Base-by-base conservation (phyloP, 108 stramenopile species). In the Skeletonema potamos region DNA sequence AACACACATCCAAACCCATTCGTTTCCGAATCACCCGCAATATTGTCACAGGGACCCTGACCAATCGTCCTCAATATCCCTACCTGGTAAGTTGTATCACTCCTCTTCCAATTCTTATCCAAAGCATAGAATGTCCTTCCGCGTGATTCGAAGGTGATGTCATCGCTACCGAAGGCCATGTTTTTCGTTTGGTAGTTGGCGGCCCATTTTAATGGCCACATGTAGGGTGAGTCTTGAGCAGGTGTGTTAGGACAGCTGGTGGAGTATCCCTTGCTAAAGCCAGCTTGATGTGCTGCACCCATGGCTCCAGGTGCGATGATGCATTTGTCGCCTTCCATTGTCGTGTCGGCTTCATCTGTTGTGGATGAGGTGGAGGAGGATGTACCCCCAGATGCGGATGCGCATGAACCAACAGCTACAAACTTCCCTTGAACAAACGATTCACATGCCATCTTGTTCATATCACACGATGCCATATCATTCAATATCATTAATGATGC, bases 31-130 rank as follows among this genome's bases (percentile, higher is more conserved):
- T 58, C 73, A 22, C 64, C 70, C 39, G 74, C 72, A 20, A 73
- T 36, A 57, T 75, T 60, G 6, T 72, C 72, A 48, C 84, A 85
- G 7, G 80, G 84, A n/a, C 73, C 77, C 54, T 73, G 77, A 4
- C 84, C 84, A 18, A 85, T 32, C 10, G 66, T 62, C 11, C 80
- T 66, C 12, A 74, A 55, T 15, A 62, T 43, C 57, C 84, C 85
- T n/a, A 58, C 7, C 27, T 69, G 65, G 34, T 64, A 73, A 8
- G 69, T 71, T 1, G 68, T 83, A 39, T 85, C 85, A n/a, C 41
- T 62, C 33, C 85, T 44, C 56, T 85, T 85, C 84, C 77, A 79
- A 74, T 85, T 85, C 66, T 75, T 82, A 60, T 85, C 84, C 10
- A 85, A 70, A 20, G 62, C 64, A 54, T 85, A 85, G 58, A 64